Evolutionary conservation across 2,329 filamentous ascomycete species (phyloP), one percentile per base, ranked within the genome.

Genomic region (Fusarium algeriense): DNA sequence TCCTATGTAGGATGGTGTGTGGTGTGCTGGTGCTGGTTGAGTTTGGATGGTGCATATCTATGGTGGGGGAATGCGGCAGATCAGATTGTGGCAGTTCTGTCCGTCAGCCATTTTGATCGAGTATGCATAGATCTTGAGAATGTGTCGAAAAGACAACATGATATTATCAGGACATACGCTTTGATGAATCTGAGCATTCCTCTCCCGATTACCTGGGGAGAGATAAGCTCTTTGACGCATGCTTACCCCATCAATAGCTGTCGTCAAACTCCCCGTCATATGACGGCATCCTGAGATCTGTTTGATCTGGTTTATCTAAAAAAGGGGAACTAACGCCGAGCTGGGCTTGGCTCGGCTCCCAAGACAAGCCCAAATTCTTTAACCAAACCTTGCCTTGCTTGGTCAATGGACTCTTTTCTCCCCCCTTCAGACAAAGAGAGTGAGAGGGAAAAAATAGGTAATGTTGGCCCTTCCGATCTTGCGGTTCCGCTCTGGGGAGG

Each of bases 281-380:
- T 71, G 69, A 70, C 69, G 69, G 63, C 69, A 72, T 71, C 44
- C 52, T 69, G 44, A 69, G 68, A 71, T 71, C 64, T 72, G 46
- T 71, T 55, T 60, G 63, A 67, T 67, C 63, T 65, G 60, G 55
- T 32, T 63, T 63, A 44, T 67, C 64, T 67, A 23, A 67, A 64
- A 62, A 72, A 58, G 64, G 64, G 68, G 43, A 43, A 50, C 68
- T 60, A 71, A 64, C 46, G 40, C 49, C 41, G 32, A 35, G 26
- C n/a, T 58, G 32, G 52, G 56, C 30, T 57, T 37, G 53, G 65
- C 54, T 41, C 41, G 35, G 64, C 52, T 40, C 55, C 50, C 45
- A 65, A 49, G 58, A 49, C 49, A 46, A 58, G 54, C 38, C 43
- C 43, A 49, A 44, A 38, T 64, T 44, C 48, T 23, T 41, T 23